Evolutionary conservation across 352 stramenopile genomes (phyloP), one percentile per base, ranked within the genome.

Genomic region (Globisporangium nunn): DNA sequence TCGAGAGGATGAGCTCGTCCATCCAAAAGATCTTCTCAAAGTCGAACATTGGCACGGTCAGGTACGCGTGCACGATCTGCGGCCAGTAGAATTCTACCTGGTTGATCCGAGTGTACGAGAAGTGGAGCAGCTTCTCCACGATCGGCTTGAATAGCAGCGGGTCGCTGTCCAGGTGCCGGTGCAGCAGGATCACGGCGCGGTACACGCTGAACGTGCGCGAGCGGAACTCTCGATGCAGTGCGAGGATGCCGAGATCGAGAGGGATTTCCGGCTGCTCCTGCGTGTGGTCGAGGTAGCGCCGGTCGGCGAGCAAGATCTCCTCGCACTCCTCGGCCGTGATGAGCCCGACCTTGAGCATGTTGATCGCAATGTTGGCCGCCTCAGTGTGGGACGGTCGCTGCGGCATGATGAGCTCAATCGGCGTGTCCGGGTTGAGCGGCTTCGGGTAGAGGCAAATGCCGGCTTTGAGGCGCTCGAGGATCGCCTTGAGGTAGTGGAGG

Each of bases 51-150:
- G 82, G 85, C 52, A 95, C 81, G 18, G 80, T 93, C 50, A 96
- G 51, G 50, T 93, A 93, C 54, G 83, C 82, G 54, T 96, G 88
- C 44, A 96, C 77, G 37, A 96, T 90, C 69, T 96, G 88, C 17
- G 85, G 87, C 80, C 85, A 95, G 61, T 95, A 96, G 58, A 96
- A 96, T 62, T 96, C 88, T 47, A 96, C 81, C 67, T 96, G 81
- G 59, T 94, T 94, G 63, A 96, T 93, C 28, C 85, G 74, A 30
- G 83, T 89, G 70, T 93, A 93, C 44, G 84, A 92, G 59, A 93
- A 93, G 37, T 93, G 76, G 5, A 91, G 65, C 52, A 95, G 52
- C 30, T 85, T 86, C 55, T 93, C 83, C 49, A 93, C 79, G 43
- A 93, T 91, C 37, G 84, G 85, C 65, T 95, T 93, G 64, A 94